Evolutionary conservation across 257 asterid species (phyloP).

Genomic region (Cynanchum wilfordii): DNA sequence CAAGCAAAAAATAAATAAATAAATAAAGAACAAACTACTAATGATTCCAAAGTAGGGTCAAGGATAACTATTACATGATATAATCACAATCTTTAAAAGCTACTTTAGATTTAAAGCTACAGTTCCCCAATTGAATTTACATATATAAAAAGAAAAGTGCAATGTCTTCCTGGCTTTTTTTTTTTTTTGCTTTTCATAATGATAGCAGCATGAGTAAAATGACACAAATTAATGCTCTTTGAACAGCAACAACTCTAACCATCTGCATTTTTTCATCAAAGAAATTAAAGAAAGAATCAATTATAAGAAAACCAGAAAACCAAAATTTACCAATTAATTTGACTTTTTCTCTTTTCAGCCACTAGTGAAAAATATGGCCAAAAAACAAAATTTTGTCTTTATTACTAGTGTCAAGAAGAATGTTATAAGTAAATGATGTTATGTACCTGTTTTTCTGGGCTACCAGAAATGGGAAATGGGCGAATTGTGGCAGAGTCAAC

Average conservation of each 20-base stretch:
- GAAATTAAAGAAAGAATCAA: neutral
- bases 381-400: neutral
- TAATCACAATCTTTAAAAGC: slow-evolving; percentile 42
- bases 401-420: too few relatives aligned
- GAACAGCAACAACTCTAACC: slow-evolving; percentile 40
- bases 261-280: slow-evolving; percentile 46
- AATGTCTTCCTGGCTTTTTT: slow-evolving; percentile 18
- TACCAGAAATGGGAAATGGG: slow-evolving; percentile 51
- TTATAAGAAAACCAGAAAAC: neutral
- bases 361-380: neutral
- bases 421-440: too few relatives aligned
- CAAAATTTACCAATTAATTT: neutral
- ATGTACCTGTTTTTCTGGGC: slow-evolving; percentile 43
- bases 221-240: slow-evolving; percentile 37
- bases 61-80: slow-evolving; percentile 38
- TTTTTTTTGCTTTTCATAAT: slow-evolving; percentile 21
- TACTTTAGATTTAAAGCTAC: slow-evolving; percentile 48
- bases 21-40: slow-evolving; percentile 38
- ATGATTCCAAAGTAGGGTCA: slow-evolving; percentile 63
- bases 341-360: too few relatives aligned
- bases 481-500: slow-evolving; percentile 88
- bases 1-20: slow-evolving; percentile 31
- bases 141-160: slow-evolving; percentile 5
- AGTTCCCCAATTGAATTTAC: slow-evolving; percentile 21
- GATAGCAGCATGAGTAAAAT: slow-evolving; percentile 42